Conservation (phyloP, 139 green algal genomes). For the Parachlorella kessleri region DNA sequence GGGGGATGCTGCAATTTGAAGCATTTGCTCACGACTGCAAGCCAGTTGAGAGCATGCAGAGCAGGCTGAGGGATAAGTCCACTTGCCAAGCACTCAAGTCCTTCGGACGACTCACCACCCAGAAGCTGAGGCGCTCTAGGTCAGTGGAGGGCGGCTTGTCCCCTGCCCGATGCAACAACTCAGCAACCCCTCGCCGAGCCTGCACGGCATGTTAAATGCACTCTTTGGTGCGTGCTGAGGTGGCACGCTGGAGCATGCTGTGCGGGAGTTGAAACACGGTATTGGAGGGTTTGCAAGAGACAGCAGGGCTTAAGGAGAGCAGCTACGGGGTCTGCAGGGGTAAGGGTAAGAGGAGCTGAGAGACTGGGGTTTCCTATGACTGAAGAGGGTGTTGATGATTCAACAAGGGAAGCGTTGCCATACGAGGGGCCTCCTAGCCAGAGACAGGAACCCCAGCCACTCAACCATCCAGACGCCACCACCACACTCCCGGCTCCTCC, state of each 20-base stretch:
- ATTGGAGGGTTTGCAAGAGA: not conserved
- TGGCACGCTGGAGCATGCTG: not conserved
- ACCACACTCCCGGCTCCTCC: too few species aligned
- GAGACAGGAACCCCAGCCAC: too few species aligned
- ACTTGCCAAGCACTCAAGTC: not conserved
- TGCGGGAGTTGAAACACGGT: not conserved
- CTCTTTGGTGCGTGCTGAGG: not conserved
- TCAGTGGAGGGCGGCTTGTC: slow-evolving; percentile 34
- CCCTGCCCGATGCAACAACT: slow-evolving; percentile 42
- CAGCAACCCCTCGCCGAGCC: slow-evolving; percentile 19
- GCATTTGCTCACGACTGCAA: not conserved
- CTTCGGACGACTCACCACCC: slow-evolving; percentile 41
- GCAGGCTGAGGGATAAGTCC: not conserved
- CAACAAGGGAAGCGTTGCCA: too few species aligned
- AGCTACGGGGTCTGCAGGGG: not conserved
- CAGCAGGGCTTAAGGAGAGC: not conserved
- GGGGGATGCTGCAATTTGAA: not conserved
- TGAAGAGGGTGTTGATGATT: too few species aligned
- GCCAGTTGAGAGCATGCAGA: not conserved
- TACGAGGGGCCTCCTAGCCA: too few species aligned
- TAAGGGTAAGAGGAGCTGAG: not conserved
- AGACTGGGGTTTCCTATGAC: too few species aligned
- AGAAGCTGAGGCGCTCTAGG: slow-evolving; percentile 55
- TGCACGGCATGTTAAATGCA: not conserved
- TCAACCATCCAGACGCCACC: too few species aligned